phyloP scores from a whole-genome alignment of 495 filamentous ascomycete genomes.

The Talaromyces borbonicus region DNA sequence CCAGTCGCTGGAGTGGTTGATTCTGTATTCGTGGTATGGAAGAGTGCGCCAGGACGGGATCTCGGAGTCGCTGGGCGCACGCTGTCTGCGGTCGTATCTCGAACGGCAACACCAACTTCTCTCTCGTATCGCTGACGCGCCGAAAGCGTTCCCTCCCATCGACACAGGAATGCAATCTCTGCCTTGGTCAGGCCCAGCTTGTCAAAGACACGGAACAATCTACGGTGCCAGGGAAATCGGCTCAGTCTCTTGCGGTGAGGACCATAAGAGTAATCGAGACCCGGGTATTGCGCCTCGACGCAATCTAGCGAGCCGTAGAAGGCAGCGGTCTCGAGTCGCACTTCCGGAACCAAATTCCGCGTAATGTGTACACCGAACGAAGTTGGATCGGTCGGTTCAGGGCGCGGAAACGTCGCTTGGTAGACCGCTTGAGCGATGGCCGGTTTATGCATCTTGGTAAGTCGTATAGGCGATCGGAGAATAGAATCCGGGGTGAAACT shows the following conservation, averaged over 20 bases:
- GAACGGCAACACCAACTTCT: conserved; percentile 61
- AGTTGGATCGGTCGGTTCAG: conserved; percentile 42
- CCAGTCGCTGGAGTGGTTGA: conserved; percentile 21
- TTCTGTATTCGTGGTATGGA: conserved; percentile 22
- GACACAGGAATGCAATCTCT: conserved; percentile 71
- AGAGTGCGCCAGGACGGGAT: conserved; percentile 22
- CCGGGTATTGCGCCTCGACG: conserved; percentile 82
- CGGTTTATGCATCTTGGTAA: conserved; percentile 49
- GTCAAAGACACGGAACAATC: conserved; percentile 77
- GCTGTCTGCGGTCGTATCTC: conserved; percentile 67
- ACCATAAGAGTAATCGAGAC: conserved; percentile 72
- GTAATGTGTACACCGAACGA: conserved; percentile 50
- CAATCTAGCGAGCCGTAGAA: conserved; percentile 83
- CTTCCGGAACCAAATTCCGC: conserved; percentile 73
- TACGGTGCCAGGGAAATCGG: conserved; percentile 71
- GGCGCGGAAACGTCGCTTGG: conserved; percentile 46
- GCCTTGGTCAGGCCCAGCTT: conserved; percentile 59
- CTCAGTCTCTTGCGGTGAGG: conserved; percentile 77
- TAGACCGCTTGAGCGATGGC: conserved; percentile 47
- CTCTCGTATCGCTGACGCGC: conserved; percentile 76
- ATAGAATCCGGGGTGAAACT: not conserved
- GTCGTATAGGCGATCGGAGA: not conserved
- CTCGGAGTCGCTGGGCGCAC: conserved; percentile 38
- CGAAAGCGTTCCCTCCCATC: conserved; percentile 91
- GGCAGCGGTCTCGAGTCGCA: conserved; percentile 70